A percentile compares a stretch with the other conserved stretches of the same genome.
Conservation (phyloP, 2,329 filamentous ascomycete species). For the Sporothrix phasma region DNA sequence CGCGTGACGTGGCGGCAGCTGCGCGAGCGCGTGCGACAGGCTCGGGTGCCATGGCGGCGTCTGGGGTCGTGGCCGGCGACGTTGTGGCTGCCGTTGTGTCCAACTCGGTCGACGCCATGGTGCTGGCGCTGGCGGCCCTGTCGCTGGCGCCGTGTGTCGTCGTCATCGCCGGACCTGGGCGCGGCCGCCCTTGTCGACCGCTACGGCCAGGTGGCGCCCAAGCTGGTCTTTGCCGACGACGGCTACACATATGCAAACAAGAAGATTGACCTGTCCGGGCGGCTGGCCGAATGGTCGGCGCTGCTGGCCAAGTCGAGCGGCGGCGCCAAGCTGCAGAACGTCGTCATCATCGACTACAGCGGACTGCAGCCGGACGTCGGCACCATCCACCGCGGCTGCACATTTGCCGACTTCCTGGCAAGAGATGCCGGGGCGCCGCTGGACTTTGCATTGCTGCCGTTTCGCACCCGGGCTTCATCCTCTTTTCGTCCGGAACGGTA, state of each 20-base stretch:
- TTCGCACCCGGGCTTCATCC: not conserved
- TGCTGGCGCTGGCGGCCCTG: conserved; percentile 11
- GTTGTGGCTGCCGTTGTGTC: conserved; percentile 15
- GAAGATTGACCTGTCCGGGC: not conserved
- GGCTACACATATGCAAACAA: conserved; percentile 14
- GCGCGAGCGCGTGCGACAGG: conserved; percentile 5
- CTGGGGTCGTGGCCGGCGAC: conserved; percentile 7
- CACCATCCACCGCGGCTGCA: not conserved
- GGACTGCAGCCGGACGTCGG: not conserved
- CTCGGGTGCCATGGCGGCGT: not conserved
- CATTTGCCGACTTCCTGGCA: not conserved
- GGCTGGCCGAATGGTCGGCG: conserved; percentile 8
- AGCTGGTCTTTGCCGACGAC: conserved; percentile 14
- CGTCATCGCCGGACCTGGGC: conserved; percentile 15
- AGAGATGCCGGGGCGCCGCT: not conserved
- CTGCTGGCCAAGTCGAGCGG: not conserved
- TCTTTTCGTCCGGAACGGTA: not conserved
- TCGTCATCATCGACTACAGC: not conserved
- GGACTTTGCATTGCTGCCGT: not conserved
- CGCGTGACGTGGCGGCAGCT: conserved; percentile 8
- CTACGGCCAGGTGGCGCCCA: conserved; percentile 14
- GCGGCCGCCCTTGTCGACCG: conserved; percentile 15
- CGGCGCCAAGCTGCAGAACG: not conserved
- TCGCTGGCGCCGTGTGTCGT: conserved; percentile 16
- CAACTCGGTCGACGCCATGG: conserved; percentile 14